Conservation (phyloP, 2,329 filamentous ascomycete genomes). For the Xylariaceae sp. region DNA sequence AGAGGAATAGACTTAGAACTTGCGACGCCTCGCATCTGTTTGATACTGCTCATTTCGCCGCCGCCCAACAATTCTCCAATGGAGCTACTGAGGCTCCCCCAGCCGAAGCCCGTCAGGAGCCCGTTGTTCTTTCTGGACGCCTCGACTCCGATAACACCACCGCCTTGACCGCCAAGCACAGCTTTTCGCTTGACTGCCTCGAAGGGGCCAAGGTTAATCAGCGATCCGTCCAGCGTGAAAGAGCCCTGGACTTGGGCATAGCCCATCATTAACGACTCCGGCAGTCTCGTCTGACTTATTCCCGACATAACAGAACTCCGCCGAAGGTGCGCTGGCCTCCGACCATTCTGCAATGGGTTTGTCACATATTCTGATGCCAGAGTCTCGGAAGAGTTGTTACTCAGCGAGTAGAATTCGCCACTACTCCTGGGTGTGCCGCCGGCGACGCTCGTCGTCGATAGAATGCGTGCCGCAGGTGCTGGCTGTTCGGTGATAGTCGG, state of each 20-base stretch:
- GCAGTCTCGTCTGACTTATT: constrained; percentile 50
- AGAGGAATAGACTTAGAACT: constrained; percentile 87
- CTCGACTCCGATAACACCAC: constrained; percentile 83
- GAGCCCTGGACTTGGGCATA: constrained; percentile 93
- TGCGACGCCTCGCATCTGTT: constrained; percentile 88
- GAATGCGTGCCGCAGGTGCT: constrained; percentile 66
- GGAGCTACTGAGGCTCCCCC: constrained; percentile 85
- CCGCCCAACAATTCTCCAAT: constrained; percentile 85
- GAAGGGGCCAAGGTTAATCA: constrained; percentile 87
- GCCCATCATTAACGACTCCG: constrained; percentile 94
- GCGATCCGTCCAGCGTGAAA: constrained; percentile 87
- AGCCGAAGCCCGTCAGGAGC: constrained; percentile 81
- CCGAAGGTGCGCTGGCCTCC: constrained; percentile 49
- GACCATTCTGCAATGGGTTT: constrained; percentile 45
- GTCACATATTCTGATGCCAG: constrained; percentile 84
- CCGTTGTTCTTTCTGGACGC: constrained; percentile 73
- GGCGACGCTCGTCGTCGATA: constrained; percentile 76
- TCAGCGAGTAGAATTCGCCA: constrained; percentile 91
- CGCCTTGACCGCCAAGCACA: constrained; percentile 83
- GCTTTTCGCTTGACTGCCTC: constrained; percentile 96
- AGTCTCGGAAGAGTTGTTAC: constrained; percentile 94
- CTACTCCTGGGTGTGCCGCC: constrained; percentile 85
- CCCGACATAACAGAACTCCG: constrained; percentile 48
- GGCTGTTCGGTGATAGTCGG: constrained; percentile 60
- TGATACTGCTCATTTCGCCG: constrained; percentile 87